Evolutionary conservation across 2,329 filamentous ascomycete species (phyloP).

Genomic region (Gremmenia infestans): DNA sequence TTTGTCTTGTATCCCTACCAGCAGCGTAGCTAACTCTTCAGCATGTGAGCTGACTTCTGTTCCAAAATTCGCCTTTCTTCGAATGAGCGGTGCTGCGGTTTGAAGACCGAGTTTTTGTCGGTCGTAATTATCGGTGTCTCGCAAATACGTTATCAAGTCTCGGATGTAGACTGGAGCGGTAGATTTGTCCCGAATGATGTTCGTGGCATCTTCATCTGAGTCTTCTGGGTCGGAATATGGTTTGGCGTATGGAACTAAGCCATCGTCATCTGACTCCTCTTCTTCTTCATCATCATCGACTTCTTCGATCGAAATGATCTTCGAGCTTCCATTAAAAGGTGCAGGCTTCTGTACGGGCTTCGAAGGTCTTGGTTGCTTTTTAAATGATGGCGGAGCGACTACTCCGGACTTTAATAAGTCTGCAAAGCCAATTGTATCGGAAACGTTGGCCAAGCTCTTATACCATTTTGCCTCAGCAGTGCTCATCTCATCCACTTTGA

Average conservation of each 20-base stretch:
- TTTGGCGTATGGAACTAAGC: slow-evolving; percentile 72
- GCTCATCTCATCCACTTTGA: slow-evolving; percentile 75
- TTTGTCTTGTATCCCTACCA: slow-evolving; percentile 80
- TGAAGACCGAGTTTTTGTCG: slow-evolving; percentile 73
- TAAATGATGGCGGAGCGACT: slow-evolving; percentile 14
- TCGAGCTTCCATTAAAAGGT: slow-evolving; percentile 24
- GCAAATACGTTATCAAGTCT: slow-evolving; percentile 72
- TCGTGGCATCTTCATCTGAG: slow-evolving; percentile 85
- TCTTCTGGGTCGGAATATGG: slow-evolving; percentile 86
- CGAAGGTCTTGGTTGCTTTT: slow-evolving; percentile 7
- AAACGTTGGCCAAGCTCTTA: slow-evolving; percentile 55
- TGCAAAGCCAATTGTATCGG: slow-evolving; percentile 59
- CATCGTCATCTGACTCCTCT: slow-evolving; percentile 36
- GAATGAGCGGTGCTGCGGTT: slow-evolving; percentile 74
- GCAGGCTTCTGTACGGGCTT: slow-evolving; percentile 32
- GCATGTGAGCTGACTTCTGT: slow-evolving; percentile 82
- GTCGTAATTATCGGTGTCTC: slow-evolving; percentile 79
- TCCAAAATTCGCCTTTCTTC: slow-evolving; percentile 83
- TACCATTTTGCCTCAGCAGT: slow-evolving; percentile 72
- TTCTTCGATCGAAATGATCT: slow-evolving; percentile 57
- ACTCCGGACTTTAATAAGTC: slow-evolving; percentile 40
- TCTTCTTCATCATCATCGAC: slow-evolving; percentile 51
- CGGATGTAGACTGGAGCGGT: slow-evolving; percentile 86
- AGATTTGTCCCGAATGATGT: slow-evolving; percentile 77
- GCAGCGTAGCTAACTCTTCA: slow-evolving; percentile 69